phyloP scores from a whole-genome alignment of 495 filamentous ascomycete genomes.

The Coniosporium apollinis region DNA sequence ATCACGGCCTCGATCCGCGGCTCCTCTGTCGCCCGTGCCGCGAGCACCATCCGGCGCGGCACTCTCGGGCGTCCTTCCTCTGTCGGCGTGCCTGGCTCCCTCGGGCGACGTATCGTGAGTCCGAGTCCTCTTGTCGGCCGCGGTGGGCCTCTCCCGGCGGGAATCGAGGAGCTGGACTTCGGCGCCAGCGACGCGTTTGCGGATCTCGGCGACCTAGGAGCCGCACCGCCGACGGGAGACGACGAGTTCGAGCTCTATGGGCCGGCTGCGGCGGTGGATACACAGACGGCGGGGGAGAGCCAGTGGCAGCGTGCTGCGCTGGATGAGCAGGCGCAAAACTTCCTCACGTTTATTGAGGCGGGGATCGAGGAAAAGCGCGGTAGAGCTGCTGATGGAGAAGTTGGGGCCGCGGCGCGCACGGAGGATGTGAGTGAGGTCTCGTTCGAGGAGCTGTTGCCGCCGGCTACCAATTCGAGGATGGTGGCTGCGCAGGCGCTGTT shows the following conservation, averaged over 20 bases:
- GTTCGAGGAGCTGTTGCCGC: constrained; percentile 47
- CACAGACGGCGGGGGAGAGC: constrained; percentile 25
- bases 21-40: constrained; percentile 27
- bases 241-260: constrained; percentile 29
- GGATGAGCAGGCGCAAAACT: constrained; percentile 41
- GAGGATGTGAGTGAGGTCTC: constrained; percentile 23
- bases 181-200: too few species aligned
- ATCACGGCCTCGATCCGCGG: constrained; percentile 41
- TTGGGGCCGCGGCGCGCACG: constrained; percentile 21
- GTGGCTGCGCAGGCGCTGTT: constrained; percentile 60
- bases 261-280: constrained; percentile 28
- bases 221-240: too few species aligned
- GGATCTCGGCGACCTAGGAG: too few species aligned
- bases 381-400: constrained; percentile 21
- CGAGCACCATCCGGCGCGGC: constrained; percentile 7
- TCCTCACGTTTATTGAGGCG: constrained; percentile 39
- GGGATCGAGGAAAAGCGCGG: constrained; percentile 18
- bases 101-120: constrained; percentile 31
- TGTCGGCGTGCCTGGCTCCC: constrained; percentile 13
- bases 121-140: constrained; percentile 45
- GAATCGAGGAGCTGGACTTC: too few species aligned
- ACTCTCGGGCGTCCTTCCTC: constrained; percentile 14
- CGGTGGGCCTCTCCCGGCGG: constrained; percentile 22
- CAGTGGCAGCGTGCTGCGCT: constrained; percentile 33
- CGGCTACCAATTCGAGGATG: constrained; percentile 30